These are phyloP conservation scores for Pistacia vera DNA, from an alignment of 345 rosid genomes.

Conservation along the genomic window DNA sequence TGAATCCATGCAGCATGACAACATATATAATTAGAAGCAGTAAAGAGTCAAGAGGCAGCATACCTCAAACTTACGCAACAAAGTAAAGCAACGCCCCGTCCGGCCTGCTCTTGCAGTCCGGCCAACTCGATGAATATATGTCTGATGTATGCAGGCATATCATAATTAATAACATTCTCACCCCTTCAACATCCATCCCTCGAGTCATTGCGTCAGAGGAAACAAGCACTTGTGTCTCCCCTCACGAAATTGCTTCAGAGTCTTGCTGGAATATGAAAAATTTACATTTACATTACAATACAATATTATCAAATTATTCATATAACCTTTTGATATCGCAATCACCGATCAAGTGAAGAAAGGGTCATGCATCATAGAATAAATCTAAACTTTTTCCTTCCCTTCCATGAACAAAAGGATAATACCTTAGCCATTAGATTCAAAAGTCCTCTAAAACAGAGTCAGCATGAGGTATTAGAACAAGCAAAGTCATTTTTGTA, in stretches of 20 bases:
- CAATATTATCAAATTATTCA: neutral
- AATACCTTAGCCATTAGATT: neutral
- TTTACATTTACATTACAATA: neutral
- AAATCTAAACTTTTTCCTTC: neutral
- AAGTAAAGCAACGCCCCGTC: constrained; percentile 84
- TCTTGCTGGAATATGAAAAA: constrained; percentile 61
- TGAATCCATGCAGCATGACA: neutral
- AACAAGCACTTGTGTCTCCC: constrained; percentile 86
- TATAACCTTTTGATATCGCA: neutral
- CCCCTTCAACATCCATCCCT: constrained; percentile 97
- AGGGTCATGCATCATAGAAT: neutral
- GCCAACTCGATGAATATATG: constrained; percentile 94
- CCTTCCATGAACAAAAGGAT: neutral
- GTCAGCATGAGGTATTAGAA: neutral
- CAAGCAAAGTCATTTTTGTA: neutral
- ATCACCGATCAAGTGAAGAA: constrained; percentile 10
- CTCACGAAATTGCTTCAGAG: constrained; percentile 77
- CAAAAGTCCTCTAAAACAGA: neutral
- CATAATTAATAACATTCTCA: constrained; percentile 84
- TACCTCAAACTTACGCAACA: constrained; percentile 75
- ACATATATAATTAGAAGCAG: neutral
- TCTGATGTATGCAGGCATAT: constrained; percentile 78
- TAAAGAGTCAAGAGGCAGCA: constrained; percentile 8
- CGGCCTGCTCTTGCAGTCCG: constrained; percentile 97
- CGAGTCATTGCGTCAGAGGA: constrained; percentile 96